Evolutionary conservation across 2,329 filamentous ascomycete species (phyloP).

Genomic region (Aureobasidium melanogenum): DNA sequence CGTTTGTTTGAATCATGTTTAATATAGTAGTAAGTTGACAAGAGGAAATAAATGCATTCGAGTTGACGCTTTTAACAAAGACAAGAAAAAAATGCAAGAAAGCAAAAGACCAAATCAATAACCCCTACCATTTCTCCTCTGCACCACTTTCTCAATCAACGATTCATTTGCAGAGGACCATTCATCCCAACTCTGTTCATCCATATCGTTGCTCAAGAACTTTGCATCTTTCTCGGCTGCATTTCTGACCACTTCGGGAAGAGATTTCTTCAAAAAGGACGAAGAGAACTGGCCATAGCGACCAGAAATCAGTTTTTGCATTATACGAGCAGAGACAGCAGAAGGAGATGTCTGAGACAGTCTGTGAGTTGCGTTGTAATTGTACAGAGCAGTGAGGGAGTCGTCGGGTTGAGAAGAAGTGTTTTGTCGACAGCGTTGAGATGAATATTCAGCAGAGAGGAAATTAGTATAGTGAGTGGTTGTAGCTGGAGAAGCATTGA

Average conservation of each 20-base stretch:
- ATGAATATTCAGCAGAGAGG: not conserved
- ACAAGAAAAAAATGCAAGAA: not conserved
- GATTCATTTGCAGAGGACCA: not conserved
- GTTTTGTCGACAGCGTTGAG: not conserved
- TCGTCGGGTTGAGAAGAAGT: not conserved
- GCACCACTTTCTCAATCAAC: not conserved
- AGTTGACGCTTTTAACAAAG: not conserved
- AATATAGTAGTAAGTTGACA: not conserved
- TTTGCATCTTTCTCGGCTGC: not conserved
- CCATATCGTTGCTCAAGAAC: not conserved
- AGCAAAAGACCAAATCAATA: not conserved
- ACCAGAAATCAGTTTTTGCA: not conserved
- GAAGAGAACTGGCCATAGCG: not conserved
- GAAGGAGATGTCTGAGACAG: not conserved
- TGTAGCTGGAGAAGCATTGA: not conserved
- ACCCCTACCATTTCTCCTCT: not conserved
- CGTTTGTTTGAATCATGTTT: not conserved
- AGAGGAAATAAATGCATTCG: not conserved
- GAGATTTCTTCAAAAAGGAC: not conserved
- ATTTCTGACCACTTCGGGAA: not conserved
- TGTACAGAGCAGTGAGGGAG: not conserved
- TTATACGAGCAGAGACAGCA: not conserved
- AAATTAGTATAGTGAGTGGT: not conserved
- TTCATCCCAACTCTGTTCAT: not conserved
- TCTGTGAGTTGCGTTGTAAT: not conserved